Evolutionary conservation across 768 basidiomycete genomes (phyloP).

Genomic region (Suillus lakei): DNA sequence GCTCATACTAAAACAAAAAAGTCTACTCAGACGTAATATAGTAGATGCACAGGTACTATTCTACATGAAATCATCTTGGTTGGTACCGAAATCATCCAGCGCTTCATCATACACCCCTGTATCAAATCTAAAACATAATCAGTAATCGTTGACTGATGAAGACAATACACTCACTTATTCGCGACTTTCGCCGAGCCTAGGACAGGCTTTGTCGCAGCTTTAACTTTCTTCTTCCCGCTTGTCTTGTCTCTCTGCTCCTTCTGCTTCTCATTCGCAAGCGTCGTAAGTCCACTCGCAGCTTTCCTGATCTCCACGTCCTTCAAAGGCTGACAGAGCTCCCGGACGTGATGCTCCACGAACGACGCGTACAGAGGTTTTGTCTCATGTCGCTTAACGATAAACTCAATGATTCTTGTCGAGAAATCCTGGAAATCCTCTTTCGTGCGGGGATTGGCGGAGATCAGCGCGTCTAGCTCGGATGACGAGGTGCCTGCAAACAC

Average conservation of each 20-base stretch:
- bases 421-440: conserved; percentile 86
- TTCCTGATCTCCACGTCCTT: conserved; percentile 93
- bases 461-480: conserved; percentile 68
- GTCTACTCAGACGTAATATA: conserved; percentile 17
- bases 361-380: conserved; percentile 79
- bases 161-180: conserved; percentile 53
- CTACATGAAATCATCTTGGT: conserved; percentile 92
- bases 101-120: conserved; percentile 85
- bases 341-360: conserved; percentile 86
- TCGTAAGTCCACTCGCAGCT: conserved; percentile 80
- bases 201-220: conserved; percentile 70
- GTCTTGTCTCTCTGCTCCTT: conserved; percentile 85
- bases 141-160: conserved; percentile 9
- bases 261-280: conserved; percentile 94
- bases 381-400: conserved; percentile 78
- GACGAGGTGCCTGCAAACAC: conserved; percentile 61
- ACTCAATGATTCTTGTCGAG: conserved; percentile 74
- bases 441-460: conserved; percentile 82
- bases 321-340: conserved; percentile 74
- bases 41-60: conserved; percentile 24
- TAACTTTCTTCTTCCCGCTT: conserved; percentile 89
- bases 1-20: conserved; percentile 7
- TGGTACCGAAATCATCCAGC: conserved; percentile 83
- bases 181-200: conserved; percentile 74
- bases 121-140: conserved; percentile 60